Conservation (phyloP, 2,329 filamentous ascomycete genomes). For the Achaetomium macrosporum region DNA sequence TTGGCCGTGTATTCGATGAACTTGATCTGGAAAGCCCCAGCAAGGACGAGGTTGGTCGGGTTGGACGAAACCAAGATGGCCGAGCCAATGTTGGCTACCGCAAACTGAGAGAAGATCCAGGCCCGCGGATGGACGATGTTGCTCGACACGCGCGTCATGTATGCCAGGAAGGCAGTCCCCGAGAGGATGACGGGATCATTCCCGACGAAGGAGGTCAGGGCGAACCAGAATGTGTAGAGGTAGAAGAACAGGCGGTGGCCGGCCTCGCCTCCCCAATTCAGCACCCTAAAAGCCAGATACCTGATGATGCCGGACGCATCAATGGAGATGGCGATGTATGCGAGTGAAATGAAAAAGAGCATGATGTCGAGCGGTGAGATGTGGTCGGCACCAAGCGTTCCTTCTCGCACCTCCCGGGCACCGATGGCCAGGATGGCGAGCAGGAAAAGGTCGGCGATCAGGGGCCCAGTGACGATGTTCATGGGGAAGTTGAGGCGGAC, state of each 20-base stretch:
- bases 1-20: constrained; percentile 73
- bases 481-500: constrained; percentile 54
- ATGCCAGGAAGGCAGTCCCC: constrained; percentile 67
- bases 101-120: constrained; percentile 69
- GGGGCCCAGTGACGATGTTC: constrained; percentile 65
- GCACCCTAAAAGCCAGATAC: constrained; percentile 63
- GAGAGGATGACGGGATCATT: constrained; percentile 72
- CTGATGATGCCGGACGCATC: constrained; percentile 69
- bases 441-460: constrained; percentile 66
- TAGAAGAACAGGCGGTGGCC: constrained; percentile 66
- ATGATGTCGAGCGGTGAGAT: constrained; percentile 69
- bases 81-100: constrained; percentile 66
- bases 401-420: constrained; percentile 59
- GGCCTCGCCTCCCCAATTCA: constrained; percentile 60
- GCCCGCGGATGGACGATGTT: constrained; percentile 66
- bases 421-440: constrained; percentile 65
- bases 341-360: constrained; percentile 66
- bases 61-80: constrained; percentile 74
- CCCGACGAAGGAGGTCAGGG: constrained; percentile 61
- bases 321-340: constrained; percentile 72
- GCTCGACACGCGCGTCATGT: constrained; percentile 69
- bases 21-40: constrained; percentile 64
- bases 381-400: constrained; percentile 58
- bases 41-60: constrained; percentile 68
- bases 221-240: constrained; percentile 67